Percentiles rank a stretch among this genome's conserved stretches.
These are phyloP conservation scores for Potentilla sterilis DNA, from an alignment of 306 rosid species.

Conservation along the genomic window DNA sequence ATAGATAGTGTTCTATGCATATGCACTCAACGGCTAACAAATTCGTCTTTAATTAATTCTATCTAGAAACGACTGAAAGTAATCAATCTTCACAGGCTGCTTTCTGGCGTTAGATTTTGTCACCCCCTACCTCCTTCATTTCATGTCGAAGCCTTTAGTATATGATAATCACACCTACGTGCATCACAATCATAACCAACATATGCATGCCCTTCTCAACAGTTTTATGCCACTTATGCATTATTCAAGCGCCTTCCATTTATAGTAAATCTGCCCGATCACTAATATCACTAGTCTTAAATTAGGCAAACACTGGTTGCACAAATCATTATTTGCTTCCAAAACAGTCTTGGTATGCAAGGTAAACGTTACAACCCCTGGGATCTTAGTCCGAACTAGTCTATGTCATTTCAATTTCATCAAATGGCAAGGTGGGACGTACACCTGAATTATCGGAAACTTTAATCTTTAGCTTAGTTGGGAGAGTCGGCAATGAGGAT, in stretches of 20 bases:
- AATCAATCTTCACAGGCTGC: slow-evolving; percentile 4
- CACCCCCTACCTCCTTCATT: background rate
- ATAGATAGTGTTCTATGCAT: background rate
- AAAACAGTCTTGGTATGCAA: background rate
- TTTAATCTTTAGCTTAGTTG: too few relatives aligned
- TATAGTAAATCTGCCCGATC: background rate
- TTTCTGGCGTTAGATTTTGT: slow-evolving; percentile 1
- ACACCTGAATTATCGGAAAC: background rate
- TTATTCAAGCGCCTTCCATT: background rate
- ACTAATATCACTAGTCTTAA: background rate
- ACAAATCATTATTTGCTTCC: background rate
- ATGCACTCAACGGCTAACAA: background rate
- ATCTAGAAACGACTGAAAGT: slow-evolving; percentile 1
- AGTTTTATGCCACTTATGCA: background rate
- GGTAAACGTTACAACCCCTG: background rate
- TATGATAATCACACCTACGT: background rate
- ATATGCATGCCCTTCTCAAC: background rate
- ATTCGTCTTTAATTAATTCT: background rate
- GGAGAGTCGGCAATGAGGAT: too few relatives aligned
- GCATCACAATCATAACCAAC: background rate
- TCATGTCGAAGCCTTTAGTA: background rate
- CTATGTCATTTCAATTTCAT: background rate
- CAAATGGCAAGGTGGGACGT: background rate
- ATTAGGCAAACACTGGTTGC: background rate
- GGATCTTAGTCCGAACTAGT: background rate